Conservation (phyloP, 805 yeast species). For the Maudiozyma bulderi region DNA sequence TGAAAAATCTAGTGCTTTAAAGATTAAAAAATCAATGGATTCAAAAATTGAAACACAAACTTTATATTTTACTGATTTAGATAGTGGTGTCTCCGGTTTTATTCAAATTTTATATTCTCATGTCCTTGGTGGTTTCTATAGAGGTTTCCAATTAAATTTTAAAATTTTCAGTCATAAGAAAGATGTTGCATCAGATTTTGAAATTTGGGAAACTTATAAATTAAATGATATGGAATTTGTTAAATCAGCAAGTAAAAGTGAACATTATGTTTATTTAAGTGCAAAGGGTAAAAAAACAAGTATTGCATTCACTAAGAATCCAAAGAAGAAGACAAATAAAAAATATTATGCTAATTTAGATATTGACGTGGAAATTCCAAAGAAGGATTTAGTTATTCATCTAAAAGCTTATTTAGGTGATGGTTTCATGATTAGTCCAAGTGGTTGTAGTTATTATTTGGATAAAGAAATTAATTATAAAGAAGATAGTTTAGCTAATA, state of each 20-base stretch:
- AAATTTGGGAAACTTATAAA: constrained; percentile 42
- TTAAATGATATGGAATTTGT: constrained; percentile 17
- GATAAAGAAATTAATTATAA: constrained; percentile 34
- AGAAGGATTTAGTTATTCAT: constrained; percentile 10
- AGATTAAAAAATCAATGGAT: constrained; percentile 1
- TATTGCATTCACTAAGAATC: constrained; percentile 12
- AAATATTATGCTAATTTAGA: constrained; percentile 8
- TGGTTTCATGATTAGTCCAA: constrained; percentile 73
- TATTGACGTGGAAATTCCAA: constrained; percentile 10
- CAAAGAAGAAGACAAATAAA: neutral
- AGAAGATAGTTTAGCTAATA: constrained; percentile 42
- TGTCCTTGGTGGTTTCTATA: constrained; percentile 41
- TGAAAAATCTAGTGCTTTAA: neutral
- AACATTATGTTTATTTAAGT: constrained; percentile 8
- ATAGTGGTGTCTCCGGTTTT: constrained; percentile 36
- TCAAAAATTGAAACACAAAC: constrained; percentile 44
- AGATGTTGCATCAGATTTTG: constrained; percentile 20
- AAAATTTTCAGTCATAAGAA: constrained; percentile 29
- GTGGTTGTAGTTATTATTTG: constrained; percentile 61
- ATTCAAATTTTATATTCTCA: constrained; percentile 45
- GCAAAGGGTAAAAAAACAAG: constrained; percentile 12
- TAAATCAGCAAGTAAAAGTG: constrained; percentile 3
- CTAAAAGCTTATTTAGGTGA: constrained; percentile 14
- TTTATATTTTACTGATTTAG: constrained; percentile 41
- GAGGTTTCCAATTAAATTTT: constrained; percentile 45